Base-by-base conservation (phyloP, 225 moss, liverwort and hornwort genomes). In the Asterella californica region DNA sequence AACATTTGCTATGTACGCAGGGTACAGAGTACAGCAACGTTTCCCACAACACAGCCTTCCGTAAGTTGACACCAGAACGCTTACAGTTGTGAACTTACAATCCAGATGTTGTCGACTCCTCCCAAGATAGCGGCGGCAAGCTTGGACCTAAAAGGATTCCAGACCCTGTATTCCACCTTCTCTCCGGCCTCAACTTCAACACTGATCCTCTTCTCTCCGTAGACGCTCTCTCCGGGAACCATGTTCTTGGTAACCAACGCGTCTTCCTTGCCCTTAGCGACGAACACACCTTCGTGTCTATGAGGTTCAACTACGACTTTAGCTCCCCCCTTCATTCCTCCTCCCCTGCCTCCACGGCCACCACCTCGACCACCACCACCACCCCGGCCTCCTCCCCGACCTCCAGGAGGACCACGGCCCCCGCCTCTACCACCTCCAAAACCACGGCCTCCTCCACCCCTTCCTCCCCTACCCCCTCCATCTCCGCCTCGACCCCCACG, bases 111-210 rank as follows among this genome's bases (percentile, higher is more conserved):
- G 77, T 96, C 96, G 21, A 96, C 94, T 12, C 96, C 96, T 8
- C 96, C 96, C 55, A 96, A 78, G 6, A 96, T 91, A 25, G 96
- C 96, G n/a, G 96, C 96, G 14, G 96, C 96, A 0, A 96, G 90
- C 88, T 96, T 96, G 27, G 96, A 96, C 72, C 96, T 83, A 55
- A 96, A 96, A 0, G 96, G 96, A 34, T 96, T 96, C 96, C 96
- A 96, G 30, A 96, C 96, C 2, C 96, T 89, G 86, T 96, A 96
- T 74, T 96, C 96, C 9, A 89, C 85, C 85, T 94, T 96, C 7
- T 89, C 86, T 59, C 85, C 92, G 67, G 85, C 76, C 73, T 53
- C 72, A 42, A 85, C 90, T 38, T 92, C 90, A 4, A 90, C 94
- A 5, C 92, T 91, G 5, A 96, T 92, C 24, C 96, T 90, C 87